Conservation (phyloP, 805 yeast species). For the Martiniozyma abietophila region DNA sequence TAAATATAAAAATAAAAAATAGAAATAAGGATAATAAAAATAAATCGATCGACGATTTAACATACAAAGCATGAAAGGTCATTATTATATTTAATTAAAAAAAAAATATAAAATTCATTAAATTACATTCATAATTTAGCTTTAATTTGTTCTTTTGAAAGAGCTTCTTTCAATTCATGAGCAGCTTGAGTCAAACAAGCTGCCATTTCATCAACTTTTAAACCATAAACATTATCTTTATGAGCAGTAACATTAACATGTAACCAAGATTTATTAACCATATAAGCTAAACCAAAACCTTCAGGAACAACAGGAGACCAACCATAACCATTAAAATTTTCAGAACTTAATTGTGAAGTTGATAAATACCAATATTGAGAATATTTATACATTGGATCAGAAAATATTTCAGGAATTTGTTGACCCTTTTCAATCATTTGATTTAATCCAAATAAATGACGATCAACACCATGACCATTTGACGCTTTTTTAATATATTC, state of each 20-base stretch:
- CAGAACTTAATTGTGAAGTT: conserved; percentile 82
- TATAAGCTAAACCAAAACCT: conserved; percentile 91
- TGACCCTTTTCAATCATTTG: conserved; percentile 50
- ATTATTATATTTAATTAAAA: too few species aligned
- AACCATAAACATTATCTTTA: conserved; percentile 49
- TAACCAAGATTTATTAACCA: conserved; percentile 77
- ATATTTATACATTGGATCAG: conserved; percentile 68
- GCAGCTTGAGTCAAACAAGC: conserved; percentile 71
- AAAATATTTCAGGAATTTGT: conserved; percentile 51
- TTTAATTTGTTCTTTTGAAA: conserved; percentile 25
- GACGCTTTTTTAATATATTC: conserved; percentile 67
- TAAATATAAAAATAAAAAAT: not conserved
- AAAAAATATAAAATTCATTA: not conserved
- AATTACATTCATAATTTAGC: conserved; percentile 19
- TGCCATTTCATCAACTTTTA: conserved; percentile 47
- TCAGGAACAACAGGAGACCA: conserved; percentile 92
- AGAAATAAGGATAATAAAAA: too few species aligned
- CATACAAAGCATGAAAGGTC: too few species aligned
- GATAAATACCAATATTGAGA: conserved; percentile 81
- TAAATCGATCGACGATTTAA: too few species aligned
- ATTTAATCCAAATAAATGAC: conserved; percentile 86
- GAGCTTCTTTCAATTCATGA: conserved; percentile 64
- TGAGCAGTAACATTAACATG: conserved; percentile 78
- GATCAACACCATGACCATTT: conserved; percentile 83
- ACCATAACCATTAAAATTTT: conserved; percentile 84